Evolutionary conservation across 768 basidiomycete species (phyloP).

Genomic region (Guyanaporus albipodus): DNA sequence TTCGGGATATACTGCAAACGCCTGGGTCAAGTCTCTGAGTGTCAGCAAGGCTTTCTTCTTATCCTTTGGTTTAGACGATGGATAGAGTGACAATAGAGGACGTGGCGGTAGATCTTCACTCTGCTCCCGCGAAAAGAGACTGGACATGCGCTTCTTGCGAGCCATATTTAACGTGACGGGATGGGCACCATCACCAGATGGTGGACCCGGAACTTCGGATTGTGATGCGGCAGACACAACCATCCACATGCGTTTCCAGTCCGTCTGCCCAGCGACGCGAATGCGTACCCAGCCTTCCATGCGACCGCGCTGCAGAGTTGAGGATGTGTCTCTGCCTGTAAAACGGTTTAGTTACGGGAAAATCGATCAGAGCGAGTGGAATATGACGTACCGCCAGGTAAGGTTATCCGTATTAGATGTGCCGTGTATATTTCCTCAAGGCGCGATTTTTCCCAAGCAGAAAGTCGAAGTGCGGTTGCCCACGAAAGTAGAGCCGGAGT

Average conservation of each 20-base stretch:
- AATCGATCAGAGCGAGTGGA: slow-evolving; percentile 24
- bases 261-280: slow-evolving; percentile 93
- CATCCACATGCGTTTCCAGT: slow-evolving; percentile 94
- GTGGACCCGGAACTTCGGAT: slow-evolving; percentile 17
- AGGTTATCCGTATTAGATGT: slow-evolving; percentile 80
- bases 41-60: slow-evolving; percentile 70
- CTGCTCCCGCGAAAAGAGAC: slow-evolving; percentile 57
- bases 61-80: slow-evolving; percentile 67
- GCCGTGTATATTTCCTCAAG: slow-evolving; percentile 98
- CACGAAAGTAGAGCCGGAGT: slow-evolving; percentile 73
- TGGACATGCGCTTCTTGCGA: slow-evolving; percentile 53
- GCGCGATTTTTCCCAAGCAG: slow-evolving; percentile 92
- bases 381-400: slow-evolving; percentile 42
- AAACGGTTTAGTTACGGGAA: slow-evolving; percentile 9
- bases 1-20: slow-evolving; percentile 94
- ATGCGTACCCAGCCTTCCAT: slow-evolving; percentile 92
- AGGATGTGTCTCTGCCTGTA: slow-evolving; percentile 47
- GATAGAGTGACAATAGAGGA: slow-evolving; percentile 54
- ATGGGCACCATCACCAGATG: slow-evolving; percentile 27
- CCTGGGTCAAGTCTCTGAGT: slow-evolving; percentile 68
- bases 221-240: slow-evolving; percentile 54
- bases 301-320: slow-evolving; percentile 63
- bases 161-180: slow-evolving; percentile 21
- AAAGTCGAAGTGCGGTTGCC: slow-evolving; percentile 86
- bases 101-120: slow-evolving; percentile 32